Base-by-base conservation (phyloP, 306 rosid genomes). In the Parietaria judaica region DNA sequence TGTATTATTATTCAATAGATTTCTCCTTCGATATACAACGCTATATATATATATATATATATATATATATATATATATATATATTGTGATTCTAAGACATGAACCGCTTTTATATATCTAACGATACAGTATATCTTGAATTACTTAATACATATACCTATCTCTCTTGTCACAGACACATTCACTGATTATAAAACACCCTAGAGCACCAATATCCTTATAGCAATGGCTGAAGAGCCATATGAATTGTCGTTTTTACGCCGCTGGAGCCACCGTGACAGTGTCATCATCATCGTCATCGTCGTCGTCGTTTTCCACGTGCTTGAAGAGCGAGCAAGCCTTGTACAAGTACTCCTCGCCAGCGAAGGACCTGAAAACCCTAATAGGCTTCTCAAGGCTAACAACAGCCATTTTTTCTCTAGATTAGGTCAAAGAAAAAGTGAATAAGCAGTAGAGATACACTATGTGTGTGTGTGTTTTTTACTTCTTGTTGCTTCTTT, bases 181-280 rank as follows among this genome's bases (percentile, higher is more conserved):
- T 6, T 36, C 36, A 46, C 6, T 11, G 7, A 43, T 14, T 47
- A 15, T 23, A 3, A 7, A 61, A 46, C 47, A 62, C 66, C 66
- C 66, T 47, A 62, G 39, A 60, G 14, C 16, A 46, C 1, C 55
- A 49, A 35, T 12, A 41, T 31, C 31, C 31, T 9, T 37, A 15
- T 8, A 46, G 44, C 17, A 16, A 50, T 43, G 10, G 68, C 36
- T 13, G 36, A 51, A 54, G 16, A 17, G 45, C 41, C 34, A 58
- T 51, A 14, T 56, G 10, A 23, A 58, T 31, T 1, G 14, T 48
- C 36, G 1, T 1, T 49, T 14, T 68, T 66, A 72, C 17, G 72
- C 76, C 6, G 76, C 76, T 7, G 76, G 76, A 4, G 76, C 76
- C n/a, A 72, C 76, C 8, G 68, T 68, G 4, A 38, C 64, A 3